A percentile compares a stretch with the other conserved stretches of the same genome.
phyloP scores from a whole-genome alignment of 257 asterid species.

The Solanum lignicaule region DNA sequence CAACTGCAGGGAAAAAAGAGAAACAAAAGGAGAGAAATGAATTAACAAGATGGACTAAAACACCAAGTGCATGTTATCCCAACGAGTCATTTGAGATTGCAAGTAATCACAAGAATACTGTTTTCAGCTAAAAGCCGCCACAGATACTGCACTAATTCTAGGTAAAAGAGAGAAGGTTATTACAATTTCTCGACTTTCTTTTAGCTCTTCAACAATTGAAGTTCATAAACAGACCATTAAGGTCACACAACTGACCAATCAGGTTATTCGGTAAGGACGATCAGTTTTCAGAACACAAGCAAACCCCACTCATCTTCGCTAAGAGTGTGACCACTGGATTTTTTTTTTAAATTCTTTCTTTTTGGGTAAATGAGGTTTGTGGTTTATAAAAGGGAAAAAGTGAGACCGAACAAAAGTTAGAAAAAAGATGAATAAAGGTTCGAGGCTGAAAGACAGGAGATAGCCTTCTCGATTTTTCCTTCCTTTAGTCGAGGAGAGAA shows the following conservation, averaged over 20 bases:
- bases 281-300: background rate
- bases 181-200: background rate
- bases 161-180: background rate
- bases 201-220: background rate
- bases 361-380: background rate
- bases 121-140: background rate
- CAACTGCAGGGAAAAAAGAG: slow-evolving; percentile 33
- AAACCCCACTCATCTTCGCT: background rate
- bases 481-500: background rate
- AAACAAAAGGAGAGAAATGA: background rate
- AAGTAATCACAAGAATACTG: background rate
- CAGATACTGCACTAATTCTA: background rate
- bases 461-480: background rate
- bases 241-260: background rate
- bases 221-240: background rate
- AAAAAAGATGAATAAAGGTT: background rate
- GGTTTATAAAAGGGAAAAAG: background rate
- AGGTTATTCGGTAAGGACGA: no score
- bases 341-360: background rate
- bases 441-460: background rate
- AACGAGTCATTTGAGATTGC: background rate
- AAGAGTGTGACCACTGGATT: no score
- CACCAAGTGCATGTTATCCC: background rate
- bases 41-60: background rate
- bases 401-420: background rate